These are phyloP conservation scores for Pestalotiopsis sp. DNA, from an alignment of 2,329 filamentous ascomycete genomes.

Conservation along the genomic window DNA sequence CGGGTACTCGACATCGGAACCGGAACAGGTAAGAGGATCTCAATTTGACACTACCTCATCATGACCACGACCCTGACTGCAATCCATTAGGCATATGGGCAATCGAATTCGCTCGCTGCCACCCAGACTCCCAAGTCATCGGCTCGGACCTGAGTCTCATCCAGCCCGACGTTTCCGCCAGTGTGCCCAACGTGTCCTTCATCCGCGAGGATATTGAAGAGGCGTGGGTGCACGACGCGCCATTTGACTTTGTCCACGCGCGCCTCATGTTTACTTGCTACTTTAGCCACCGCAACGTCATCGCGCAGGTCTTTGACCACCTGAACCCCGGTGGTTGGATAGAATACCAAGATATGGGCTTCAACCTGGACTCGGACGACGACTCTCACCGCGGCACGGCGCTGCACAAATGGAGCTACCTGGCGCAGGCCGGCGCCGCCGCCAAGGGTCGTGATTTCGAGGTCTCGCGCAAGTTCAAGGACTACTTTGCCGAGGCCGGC, in stretches of 20 bases:
- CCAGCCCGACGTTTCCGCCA: conserved; percentile 2
- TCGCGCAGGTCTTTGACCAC: not conserved
- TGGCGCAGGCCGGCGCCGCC: conserved; percentile 4
- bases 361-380: conserved; percentile 12
- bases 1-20: conserved; percentile 9
- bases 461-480: conserved; percentile 11
- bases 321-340: conserved; percentile 14
- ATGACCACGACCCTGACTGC: not conserved
- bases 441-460: conserved; percentile 9
- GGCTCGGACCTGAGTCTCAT: conserved; percentile 14
- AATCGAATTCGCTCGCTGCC: conserved; percentile 5
- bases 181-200: conserved; percentile 7
- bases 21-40: conserved; percentile 1
- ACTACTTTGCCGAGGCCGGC: conserved; percentile 8
- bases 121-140: conserved; percentile 9
- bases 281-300: conserved; percentile 3
- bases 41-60: not conserved
- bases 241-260: not conserved
- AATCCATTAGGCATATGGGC: conserved; percentile 8
- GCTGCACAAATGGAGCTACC: conserved; percentile 5
- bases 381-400: conserved; percentile 3
- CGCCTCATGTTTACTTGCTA: conserved; percentile 15
- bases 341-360: conserved; percentile 11
- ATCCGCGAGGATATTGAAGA: conserved; percentile 12
- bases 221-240: not conserved